These are phyloP conservation scores for Lumnitzera littorea DNA, from an alignment of 345 rosid genomes.

Conservation along the genomic window DNA sequence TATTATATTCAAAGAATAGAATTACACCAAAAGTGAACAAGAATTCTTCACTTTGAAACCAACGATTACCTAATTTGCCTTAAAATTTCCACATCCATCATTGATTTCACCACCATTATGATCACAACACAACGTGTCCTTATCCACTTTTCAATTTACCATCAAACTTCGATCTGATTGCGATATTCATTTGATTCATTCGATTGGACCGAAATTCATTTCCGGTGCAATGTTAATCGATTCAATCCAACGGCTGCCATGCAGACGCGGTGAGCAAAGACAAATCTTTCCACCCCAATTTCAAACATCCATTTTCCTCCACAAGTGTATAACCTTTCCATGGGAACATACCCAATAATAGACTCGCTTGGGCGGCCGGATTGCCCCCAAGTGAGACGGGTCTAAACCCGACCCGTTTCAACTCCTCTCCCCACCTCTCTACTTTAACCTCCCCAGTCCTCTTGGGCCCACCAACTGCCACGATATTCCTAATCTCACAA, in stretches of 20 bases:
- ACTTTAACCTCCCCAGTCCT: slow-evolving; percentile 67
- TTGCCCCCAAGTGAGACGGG: slow-evolving; percentile 75
- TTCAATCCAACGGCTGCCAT: slow-evolving; percentile 68
- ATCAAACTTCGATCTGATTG: neutral
- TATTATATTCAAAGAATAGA: slow-evolving; percentile 1
- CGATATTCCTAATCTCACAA: slow-evolving; percentile 74
- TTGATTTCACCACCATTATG: too few relatives aligned
- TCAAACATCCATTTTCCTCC: slow-evolving; percentile 71
- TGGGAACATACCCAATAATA: slow-evolving; percentile 83
- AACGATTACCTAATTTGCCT: neutral
- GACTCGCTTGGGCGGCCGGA: slow-evolving; percentile 85
- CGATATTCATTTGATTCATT: neutral
- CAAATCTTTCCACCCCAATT: slow-evolving; percentile 94
- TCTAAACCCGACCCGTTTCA: slow-evolving; percentile 56
- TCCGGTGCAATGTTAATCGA: too few relatives aligned
- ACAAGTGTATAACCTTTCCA: slow-evolving; percentile 90
- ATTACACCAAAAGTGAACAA: slow-evolving; percentile 2
- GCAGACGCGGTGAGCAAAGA: slow-evolving; percentile 89
- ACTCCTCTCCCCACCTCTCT: slow-evolving; percentile 76
- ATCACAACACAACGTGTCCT: neutral
- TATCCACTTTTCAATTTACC: neutral
- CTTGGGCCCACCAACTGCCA: slow-evolving; percentile 73
- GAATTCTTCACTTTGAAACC: slow-evolving; percentile 5
- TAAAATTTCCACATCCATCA: too few relatives aligned
- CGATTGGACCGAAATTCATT: neutral